Evolutionary conservation across 257 asterid genomes (phyloP).

Genomic region (Nicotiana otophora): DNA sequence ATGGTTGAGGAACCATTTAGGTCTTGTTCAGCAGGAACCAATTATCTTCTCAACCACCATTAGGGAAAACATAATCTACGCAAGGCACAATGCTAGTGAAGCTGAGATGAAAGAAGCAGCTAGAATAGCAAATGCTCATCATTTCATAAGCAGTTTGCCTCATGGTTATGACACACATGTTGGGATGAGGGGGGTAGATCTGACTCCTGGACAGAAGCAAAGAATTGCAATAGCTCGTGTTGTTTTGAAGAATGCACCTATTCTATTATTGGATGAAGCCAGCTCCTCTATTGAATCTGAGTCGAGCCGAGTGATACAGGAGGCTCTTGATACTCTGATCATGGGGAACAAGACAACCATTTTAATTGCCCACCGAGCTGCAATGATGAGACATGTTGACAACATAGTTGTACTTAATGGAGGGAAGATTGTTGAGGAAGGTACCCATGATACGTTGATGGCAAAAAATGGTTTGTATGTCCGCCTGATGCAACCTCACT

Average conservation of each 20-base stretch:
- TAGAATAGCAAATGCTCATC: constrained; percentile 98
- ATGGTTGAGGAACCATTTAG: constrained; percentile 98
- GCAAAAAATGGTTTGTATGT: constrained; percentile 84
- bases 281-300: constrained; percentile 96
- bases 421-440: constrained; percentile 95
- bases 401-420: constrained; percentile 94
- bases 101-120: constrained; percentile 99
- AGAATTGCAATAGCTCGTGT: constrained; percentile 96
- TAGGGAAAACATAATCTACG: constrained; percentile 88
- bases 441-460: constrained; percentile 70
- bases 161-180: constrained; percentile 99
- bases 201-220: constrained; percentile 98
- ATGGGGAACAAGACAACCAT: constrained; percentile 98
- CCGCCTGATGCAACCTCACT: constrained; percentile 96
- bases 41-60: constrained; percentile 93
- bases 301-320: constrained; percentile 94
- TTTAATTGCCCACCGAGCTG: constrained; percentile 95
- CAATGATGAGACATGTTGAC: constrained; percentile 99
- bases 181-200: constrained; percentile 99
- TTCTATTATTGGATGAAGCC: constrained; percentile 88
- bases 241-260: constrained; percentile 86
- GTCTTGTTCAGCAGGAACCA: constrained; percentile 97
- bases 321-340: constrained; percentile 88
- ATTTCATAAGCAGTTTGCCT: constrained; percentile 97
- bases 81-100: constrained; percentile 99